Percentiles rank a stretch among this genome's conserved stretches.
Evolutionary conservation across 1,284 basidiomycete species (phyloP).

Genomic region (Melampsora larici-populina): DNA sequence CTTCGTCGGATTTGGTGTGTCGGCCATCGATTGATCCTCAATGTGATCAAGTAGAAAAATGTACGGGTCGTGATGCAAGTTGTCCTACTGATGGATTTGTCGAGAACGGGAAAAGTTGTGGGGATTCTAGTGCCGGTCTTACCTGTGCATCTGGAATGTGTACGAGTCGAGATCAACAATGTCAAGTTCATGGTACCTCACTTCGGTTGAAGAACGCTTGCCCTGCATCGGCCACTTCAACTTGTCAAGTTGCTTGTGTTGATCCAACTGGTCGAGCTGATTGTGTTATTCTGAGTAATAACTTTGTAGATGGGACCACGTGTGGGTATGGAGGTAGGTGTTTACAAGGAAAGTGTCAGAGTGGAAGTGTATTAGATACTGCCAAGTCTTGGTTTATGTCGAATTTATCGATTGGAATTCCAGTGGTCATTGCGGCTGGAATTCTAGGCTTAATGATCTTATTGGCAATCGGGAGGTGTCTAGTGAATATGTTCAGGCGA

Average conservation of each 20-base stretch:
- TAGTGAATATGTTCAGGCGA: neutral
- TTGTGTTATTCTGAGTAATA: constrained; percentile 14
- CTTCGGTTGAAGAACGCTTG: constrained; percentile 69
- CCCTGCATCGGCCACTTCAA: constrained; percentile 50
- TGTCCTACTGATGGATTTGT: constrained; percentile 70
- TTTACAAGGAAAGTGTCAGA: constrained; percentile 63
- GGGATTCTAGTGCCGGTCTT: constrained; percentile 60
- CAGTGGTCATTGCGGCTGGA: constrained; percentile 47
- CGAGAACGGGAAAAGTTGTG: constrained; percentile 64
- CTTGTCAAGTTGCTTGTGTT: constrained; percentile 37
- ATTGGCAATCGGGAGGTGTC: constrained; percentile 7
- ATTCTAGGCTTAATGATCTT: constrained; percentile 29
- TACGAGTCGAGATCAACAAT: constrained; percentile 75
- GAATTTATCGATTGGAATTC: constrained; percentile 50
- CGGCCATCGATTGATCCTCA: constrained; percentile 65
- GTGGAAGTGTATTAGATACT: constrained; percentile 64
- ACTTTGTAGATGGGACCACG: constrained; percentile 48
- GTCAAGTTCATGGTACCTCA: constrained; percentile 67
- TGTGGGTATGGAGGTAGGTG: constrained; percentile 65
- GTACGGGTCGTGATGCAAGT: constrained; percentile 68
- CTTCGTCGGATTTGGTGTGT: constrained; percentile 65
- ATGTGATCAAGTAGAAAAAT: constrained; percentile 77
- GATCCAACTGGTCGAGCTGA: constrained; percentile 35
- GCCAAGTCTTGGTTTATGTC: constrained; percentile 60
- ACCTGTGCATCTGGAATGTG: constrained; percentile 77